Conservation (phyloP, 768 basidiomycete genomes). For the Mycena galericulata region DNA sequence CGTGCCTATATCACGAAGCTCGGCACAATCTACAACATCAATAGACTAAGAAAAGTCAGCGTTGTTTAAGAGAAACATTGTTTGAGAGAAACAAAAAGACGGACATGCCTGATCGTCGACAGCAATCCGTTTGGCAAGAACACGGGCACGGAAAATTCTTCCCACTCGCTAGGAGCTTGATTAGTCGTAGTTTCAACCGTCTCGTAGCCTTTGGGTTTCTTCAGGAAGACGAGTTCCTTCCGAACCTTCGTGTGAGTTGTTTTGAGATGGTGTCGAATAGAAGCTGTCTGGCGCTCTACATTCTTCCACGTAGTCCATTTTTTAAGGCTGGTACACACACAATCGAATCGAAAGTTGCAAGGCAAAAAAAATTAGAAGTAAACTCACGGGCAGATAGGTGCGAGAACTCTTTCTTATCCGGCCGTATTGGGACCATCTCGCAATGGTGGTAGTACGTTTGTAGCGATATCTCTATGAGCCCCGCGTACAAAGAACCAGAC, state of each 20-base stretch:
- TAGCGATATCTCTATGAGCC: too few relatives aligned
- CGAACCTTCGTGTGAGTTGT: not conserved
- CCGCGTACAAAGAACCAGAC: too few relatives aligned
- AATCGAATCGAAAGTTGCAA: too few relatives aligned
- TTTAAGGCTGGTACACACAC: not conserved
- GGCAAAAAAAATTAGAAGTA: too few relatives aligned
- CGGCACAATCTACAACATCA: not conserved
- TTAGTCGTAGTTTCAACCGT: not conserved
- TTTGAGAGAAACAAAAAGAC: not conserved
- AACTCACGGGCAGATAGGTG: too few relatives aligned
- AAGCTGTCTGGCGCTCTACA: not conserved
- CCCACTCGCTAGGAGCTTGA: not conserved
- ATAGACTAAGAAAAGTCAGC: too few relatives aligned
- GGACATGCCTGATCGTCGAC: slow-evolving; percentile 2
- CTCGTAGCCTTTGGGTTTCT: not conserved
- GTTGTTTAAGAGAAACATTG: too few relatives aligned
- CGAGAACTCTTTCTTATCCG: too few relatives aligned
- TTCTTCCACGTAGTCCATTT: not conserved
- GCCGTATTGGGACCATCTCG: too few relatives aligned
- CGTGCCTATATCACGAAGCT: not conserved
- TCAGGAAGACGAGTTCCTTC: not conserved
- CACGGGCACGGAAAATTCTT: not conserved
- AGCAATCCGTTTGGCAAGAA: slow-evolving; percentile 4
- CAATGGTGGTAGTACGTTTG: too few relatives aligned
- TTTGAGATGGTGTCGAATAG: not conserved